Base-by-base conservation (phyloP, 139 green algal species). In the Gonium pectorale region DNA sequence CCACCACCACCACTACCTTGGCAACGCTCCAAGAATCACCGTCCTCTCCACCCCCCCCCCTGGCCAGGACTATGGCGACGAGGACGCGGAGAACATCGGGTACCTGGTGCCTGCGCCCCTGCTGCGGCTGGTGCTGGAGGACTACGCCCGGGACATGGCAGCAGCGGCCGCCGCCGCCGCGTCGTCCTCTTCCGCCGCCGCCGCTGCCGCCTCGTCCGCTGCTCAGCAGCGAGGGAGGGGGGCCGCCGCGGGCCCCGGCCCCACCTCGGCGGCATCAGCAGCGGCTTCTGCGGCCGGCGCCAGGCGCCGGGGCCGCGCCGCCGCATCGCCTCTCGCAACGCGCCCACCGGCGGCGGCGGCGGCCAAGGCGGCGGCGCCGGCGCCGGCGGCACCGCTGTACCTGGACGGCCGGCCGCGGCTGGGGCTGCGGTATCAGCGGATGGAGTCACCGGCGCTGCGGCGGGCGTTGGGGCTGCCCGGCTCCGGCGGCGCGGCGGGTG, bases 21-120 rank as follows among this genome's bases (percentile, higher is more conserved):
- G n/a, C n/a, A n/a, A n/a, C n/a, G n/a, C n/a, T n/a, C n/a, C n/a
- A n/a, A n/a, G n/a, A n/a, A n/a, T n/a, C n/a, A n/a, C n/a, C n/a
- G n/a, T n/a, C n/a, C n/a, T n/a, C n/a, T n/a, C n/a, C n/a, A n/a
- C 46, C 46, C 46, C 13, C 13, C 46, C 46, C 46, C 46, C 41
- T 24, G 24, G 4, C 4, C 62, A 83, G 67, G 44, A 78, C 6
- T 64, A 71, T n/a, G n/a, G n/a, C 81, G 62, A 71, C 46, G 81
- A 85, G 19, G 82, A 69, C 41, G 67, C 69, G 0, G 89, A 91
- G 79, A 92, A 92, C 67, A 79, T 95, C 43, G 92, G 94, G 41
- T 98, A 98, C 80, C 67, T 81, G 26, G 75, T 91, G 27, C 96
- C 96, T 33, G 91, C 92, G 31, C 92, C 91, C n/a, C 91, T 98